Evolutionary conservation across 768 basidiomycete genomes (phyloP).

Genomic region (Leccinellum luteum): DNA sequence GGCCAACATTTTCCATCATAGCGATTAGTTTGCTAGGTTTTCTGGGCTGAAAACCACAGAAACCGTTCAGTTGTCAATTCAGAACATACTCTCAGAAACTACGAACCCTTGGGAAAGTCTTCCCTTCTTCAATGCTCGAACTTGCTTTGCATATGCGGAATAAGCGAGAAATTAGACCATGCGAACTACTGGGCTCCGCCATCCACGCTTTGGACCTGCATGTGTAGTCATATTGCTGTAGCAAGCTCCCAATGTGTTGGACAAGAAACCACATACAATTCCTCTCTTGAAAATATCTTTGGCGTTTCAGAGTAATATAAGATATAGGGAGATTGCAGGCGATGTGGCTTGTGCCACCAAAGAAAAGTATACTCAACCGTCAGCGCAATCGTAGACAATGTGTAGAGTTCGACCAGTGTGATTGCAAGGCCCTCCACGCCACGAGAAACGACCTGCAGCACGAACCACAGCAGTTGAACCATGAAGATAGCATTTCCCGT

Average conservation of each 20-base stretch:
- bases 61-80: no score
- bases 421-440: neutral
- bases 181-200: neutral
- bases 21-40: no score
- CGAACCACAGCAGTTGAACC: neutral
- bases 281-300: no score
- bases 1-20: no score
- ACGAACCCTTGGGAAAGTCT: neutral
- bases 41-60: no score
- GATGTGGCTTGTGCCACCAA: neutral
- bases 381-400: neutral
- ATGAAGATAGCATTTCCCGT: neutral
- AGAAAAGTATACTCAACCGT: neutral
- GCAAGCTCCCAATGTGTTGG: neutral
- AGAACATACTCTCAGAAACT: neutral
- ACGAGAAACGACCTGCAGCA: neutral
- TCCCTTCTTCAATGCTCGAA: neutral
- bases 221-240: neutral
- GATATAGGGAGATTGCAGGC: neutral
- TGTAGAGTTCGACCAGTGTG: neutral
- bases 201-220: neutral
- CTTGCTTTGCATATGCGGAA: neutral
- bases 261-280: neutral
- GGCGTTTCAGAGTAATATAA: neutral
- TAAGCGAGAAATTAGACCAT: neutral